These are phyloP conservation scores for Mortierella antarctica DNA, from an alignment of 192 early-diverging fungal genomes.

Conservation along the genomic window DNA sequence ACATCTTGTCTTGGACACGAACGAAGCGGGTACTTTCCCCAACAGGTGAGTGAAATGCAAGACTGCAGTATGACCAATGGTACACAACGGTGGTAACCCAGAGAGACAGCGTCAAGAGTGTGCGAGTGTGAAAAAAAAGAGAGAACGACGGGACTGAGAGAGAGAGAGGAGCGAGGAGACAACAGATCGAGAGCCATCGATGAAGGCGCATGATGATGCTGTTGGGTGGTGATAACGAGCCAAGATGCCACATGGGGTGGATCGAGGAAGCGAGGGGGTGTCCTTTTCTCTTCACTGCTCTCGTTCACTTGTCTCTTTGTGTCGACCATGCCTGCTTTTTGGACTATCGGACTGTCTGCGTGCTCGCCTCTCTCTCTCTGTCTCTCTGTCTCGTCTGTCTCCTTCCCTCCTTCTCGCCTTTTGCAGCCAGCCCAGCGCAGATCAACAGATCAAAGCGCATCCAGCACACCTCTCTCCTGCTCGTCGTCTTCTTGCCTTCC, in stretches of 20 bases:
- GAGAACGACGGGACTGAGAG: not conserved
- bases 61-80: too few relatives aligned
- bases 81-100: too few relatives aligned
- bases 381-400: not conserved
- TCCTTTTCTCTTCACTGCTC: not conserved
- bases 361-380: not conserved
- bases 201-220: conserved; percentile 1
- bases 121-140: not conserved
- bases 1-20: not conserved
- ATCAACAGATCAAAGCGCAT: too few relatives aligned
- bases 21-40: too few relatives aligned
- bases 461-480: not conserved
- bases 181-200: conserved; percentile 15
- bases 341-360: too few relatives aligned
- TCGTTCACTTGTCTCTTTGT: not conserved
- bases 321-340: too few relatives aligned
- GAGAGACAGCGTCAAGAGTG: not conserved
- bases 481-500: not conserved
- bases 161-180: not conserved
- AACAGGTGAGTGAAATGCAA: too few relatives aligned
- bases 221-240: not conserved
- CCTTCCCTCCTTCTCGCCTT: not conserved
- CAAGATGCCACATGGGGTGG: conserved; percentile 10
- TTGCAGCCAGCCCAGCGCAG: not conserved
- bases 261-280: not conserved